These are phyloP conservation scores for Trichoderma atroviride DNA, from an alignment of 2,329 filamentous ascomycete species.

Conservation along the genomic window DNA sequence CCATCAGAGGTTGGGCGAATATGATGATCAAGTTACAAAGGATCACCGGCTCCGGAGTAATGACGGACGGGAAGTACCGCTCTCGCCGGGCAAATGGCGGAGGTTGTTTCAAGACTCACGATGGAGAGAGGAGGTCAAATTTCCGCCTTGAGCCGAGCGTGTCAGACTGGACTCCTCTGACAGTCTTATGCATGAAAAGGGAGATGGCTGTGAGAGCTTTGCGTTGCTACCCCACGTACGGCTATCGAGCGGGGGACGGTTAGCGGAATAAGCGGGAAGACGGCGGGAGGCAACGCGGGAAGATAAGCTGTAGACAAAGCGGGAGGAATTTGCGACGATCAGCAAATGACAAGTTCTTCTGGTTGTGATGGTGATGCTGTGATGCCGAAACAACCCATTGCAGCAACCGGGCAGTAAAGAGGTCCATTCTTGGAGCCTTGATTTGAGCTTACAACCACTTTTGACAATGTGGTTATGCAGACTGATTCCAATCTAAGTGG, in stretches of 20 bases:
- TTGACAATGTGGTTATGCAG: background rate
- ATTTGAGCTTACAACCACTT: background rate
- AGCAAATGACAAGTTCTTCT: background rate
- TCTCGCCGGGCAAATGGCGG: conserved; percentile 12
- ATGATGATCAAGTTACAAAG: background rate
- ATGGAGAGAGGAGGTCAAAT: background rate
- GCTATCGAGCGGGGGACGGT: conserved; percentile 2
- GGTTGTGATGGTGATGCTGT: background rate
- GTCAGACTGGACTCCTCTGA: background rate
- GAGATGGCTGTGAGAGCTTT: background rate
- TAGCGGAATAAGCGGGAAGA: background rate
- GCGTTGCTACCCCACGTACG: conserved; percentile 2
- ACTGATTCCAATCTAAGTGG: background rate
- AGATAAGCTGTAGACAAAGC: background rate
- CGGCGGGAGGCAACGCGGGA: background rate
- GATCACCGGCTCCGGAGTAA: conserved; percentile 1
- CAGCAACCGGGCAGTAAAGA: background rate
- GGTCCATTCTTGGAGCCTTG: background rate
- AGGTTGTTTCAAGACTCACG: background rate
- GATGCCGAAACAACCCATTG: background rate
- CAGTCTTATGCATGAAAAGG: conserved; percentile 3
- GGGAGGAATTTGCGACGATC: background rate
- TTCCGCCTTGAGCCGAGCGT: background rate
- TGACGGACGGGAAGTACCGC: conserved; percentile 5
- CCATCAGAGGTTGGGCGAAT: conserved; percentile 3